These are phyloP conservation scores for Giardia muris DNA, from an alignment of 208 protist genomes.

Conservation along the genomic window DNA sequence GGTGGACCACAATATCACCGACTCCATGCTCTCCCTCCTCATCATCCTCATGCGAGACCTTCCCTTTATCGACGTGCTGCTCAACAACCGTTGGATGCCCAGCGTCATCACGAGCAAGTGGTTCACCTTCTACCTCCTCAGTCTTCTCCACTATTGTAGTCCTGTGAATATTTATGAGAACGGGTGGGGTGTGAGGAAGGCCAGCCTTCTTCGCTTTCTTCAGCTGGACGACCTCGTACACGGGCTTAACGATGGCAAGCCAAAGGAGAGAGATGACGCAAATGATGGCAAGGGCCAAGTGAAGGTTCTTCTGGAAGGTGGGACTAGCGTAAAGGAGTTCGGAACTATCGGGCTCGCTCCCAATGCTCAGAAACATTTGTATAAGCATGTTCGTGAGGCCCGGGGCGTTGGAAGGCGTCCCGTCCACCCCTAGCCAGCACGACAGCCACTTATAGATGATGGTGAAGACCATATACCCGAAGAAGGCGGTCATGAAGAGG, in stretches of 20 bases:
- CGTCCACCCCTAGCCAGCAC: conserved; percentile 27
- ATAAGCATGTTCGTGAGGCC: conserved; percentile 65
- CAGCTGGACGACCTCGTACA: not conserved
- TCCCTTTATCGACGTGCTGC: not conserved
- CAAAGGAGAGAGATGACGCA: conserved; percentile 20
- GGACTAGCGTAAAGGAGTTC: not conserved
- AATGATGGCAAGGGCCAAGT: conserved; percentile 36
- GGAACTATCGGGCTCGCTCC: not conserved
- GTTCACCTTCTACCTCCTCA: not conserved
- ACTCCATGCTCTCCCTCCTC: conserved; percentile 51
- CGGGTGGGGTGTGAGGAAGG: not conserved
- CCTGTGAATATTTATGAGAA: not conserved
- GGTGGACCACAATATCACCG: conserved; percentile 76
- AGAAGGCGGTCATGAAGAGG: conserved; percentile 44
- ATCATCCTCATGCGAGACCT: not conserved
- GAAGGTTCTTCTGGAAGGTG: conserved; percentile 22
- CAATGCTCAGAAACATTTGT: conserved; percentile 68
- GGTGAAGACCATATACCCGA: conserved; percentile 49
- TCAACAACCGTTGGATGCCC: not conserved
- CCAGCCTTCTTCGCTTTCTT: not conserved
- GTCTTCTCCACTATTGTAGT: not conserved
- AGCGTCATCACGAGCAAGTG: not conserved
- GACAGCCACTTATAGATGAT: conserved; percentile 49
- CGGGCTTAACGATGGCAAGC: conserved; percentile 18
- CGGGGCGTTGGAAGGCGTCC: conserved; percentile 40